Evolutionary conservation across 2,329 filamentous ascomycete genomes (phyloP), one percentile per base, ranked within the genome.

Genomic region (Coleophoma cylindrospora): DNA sequence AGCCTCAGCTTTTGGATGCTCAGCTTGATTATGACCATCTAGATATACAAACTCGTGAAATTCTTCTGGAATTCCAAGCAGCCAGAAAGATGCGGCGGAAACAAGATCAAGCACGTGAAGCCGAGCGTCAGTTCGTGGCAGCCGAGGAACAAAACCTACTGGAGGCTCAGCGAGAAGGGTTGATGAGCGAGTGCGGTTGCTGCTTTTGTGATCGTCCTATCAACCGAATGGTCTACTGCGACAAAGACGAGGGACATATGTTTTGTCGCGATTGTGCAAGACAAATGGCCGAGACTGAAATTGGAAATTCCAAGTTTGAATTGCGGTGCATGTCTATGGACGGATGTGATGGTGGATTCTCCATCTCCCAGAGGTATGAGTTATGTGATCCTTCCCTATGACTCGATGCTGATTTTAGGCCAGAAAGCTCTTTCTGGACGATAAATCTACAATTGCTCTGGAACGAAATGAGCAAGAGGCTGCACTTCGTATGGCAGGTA

Each of bases 391-490:
- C 9, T 4, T 37, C 36, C 9, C 40, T 14, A 7, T 8, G 6
- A 2, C 37, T n/a, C 14, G 40, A 6, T 48, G 46, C 57, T 62
- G 22, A 62, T 40, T 17, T 34, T 27, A 14, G 17, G 11, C 11
- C 4, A 64, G 61, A 46, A 40, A 53, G 5, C 47, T 56, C 49
- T 65, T 64, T 38, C 68, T 91, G 1, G 75, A 83, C 52, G 68
- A 76, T 14, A 79, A 77, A 43, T 71, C 83, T 0, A 71, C 79
- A 32, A 70, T 75, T 3, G 85, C 83, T 9, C 70, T 95, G 2
- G 85, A 87, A 50, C 76, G 80, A 19, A 77, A 91, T 47, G 86
- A 91, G 62, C 83, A 88, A 64, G 80, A 87, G 59, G 77, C 84
- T 15, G 78, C 81, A 21, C 72, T 95, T 37, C 78, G 80, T n/a